Base-by-base conservation (phyloP, 2,329 filamentous ascomycete species). In the Hymenoscyphus repandus region DNA sequence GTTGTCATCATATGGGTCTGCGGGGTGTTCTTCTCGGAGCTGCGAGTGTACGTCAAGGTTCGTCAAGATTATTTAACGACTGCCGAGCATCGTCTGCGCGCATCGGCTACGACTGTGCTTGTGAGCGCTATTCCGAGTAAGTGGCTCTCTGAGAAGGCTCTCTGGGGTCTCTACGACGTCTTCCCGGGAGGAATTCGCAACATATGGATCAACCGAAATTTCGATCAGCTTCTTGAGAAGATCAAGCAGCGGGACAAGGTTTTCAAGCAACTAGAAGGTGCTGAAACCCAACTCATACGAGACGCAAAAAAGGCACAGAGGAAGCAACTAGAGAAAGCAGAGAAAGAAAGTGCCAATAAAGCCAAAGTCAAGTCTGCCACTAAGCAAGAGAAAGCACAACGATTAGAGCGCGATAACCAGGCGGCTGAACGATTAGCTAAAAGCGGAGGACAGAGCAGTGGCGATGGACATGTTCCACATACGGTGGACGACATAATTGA, bases 111-210 rank as follows among this genome's bases (percentile, higher is more conserved):
- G 5, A 99, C 93, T 0, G 92, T 99, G 42, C 77, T 99, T 5
- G 90, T 99, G 47, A 93, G 86, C 57, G 86, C 86, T 10, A 96
- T 99, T 46, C 93, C 93, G 1, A 74, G 79, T 37, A 95, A 95
- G 64, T 99, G 93, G 93, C 80, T 95, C 6, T 90, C 80, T 2
- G 80, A 89, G 44, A 84, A 95, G 40, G 88, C 89, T 0, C 76
- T 99, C 4, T 79, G 83, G 51, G 86, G 86, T 0, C 75, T 99
- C 0, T 99, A 95, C 63, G 93, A 99, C 66, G 91, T 97, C 1
- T 97, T 96, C 61, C 93, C 93, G 0, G 93, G 93, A 17, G 93
- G 93, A 30, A 86, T 99, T 64, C 82, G 89, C 53, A 97, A 97
- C 60, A 88, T 99, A 42, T 99, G 92, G 91, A 84, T 99, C 61